These are phyloP conservation scores for Zelopaecilomyces penicillatus DNA, from an alignment of 2,329 filamentous ascomycete genomes.

Conservation along the genomic window DNA sequence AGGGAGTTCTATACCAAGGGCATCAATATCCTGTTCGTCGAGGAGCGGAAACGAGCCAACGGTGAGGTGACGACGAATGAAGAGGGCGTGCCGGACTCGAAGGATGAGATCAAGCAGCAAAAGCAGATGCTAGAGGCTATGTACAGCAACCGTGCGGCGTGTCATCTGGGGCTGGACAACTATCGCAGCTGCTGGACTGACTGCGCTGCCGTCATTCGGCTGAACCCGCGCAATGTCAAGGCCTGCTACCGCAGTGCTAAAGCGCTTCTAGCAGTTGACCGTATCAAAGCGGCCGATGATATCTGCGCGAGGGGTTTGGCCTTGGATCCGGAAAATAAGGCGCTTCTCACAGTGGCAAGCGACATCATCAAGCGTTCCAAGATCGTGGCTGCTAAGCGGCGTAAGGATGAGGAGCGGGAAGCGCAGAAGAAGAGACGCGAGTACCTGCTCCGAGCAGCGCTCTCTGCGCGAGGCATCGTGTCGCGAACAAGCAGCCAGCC, in stretches of 20 bases:
- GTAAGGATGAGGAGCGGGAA: conserved; percentile 46
- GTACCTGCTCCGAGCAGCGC: conserved; percentile 54
- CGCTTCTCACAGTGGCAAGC: conserved; percentile 52
- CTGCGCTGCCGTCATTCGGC: conserved; percentile 67
- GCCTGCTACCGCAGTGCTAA: conserved; percentile 78
- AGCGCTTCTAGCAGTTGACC: conserved; percentile 71
- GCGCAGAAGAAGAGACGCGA: conserved; percentile 48
- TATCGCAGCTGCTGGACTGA: conserved; percentile 81
- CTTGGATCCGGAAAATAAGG: conserved; percentile 60
- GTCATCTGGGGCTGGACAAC: conserved; percentile 81
- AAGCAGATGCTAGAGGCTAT: conserved; percentile 62
- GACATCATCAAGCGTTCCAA: conserved; percentile 56
- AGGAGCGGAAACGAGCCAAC: conserved; percentile 47
- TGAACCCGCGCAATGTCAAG: conserved; percentile 79
- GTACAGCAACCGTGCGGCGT: conserved; percentile 81
- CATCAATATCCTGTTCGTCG: conserved; percentile 59
- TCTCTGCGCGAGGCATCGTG: conserved; percentile 62
- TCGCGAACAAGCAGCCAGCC: conserved; percentile 59
- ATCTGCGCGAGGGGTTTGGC: conserved; percentile 65
- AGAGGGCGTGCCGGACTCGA: conserved; percentile 25
- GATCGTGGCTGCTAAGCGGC: conserved; percentile 45
- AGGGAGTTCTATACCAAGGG: conserved; percentile 88
- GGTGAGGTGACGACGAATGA: conserved; percentile 25
- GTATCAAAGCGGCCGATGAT: conserved; percentile 71
- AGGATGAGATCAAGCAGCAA: conserved; percentile 54